These are phyloP conservation scores for Phytomonas sp. DNA, from an alignment of 208 protist species.

Conservation along the genomic window DNA sequence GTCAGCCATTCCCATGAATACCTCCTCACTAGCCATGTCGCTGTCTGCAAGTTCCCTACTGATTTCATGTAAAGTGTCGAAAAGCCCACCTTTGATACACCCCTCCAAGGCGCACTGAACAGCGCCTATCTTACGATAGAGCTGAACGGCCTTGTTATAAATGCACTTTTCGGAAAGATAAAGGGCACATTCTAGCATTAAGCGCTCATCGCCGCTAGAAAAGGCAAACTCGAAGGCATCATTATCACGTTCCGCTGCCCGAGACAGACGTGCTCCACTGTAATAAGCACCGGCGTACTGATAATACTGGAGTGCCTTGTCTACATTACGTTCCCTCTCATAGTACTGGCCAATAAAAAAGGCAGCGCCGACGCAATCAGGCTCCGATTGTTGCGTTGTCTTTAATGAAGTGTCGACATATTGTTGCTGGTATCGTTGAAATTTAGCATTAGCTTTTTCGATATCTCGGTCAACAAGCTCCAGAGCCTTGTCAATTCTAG, in stretches of 20 bases:
- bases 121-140: conserved; percentile 92
- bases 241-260: conserved; percentile 47
- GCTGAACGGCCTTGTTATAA: conserved; percentile 89
- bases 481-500: conserved; percentile 77
- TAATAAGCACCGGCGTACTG: conserved; percentile 76
- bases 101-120: conserved; percentile 86
- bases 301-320: conserved; percentile 87
- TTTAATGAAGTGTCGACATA: not conserved
- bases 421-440: conserved; percentile 22
- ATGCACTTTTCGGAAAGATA: conserved; percentile 80
- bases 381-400: conserved; percentile 19
- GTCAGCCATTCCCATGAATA: conserved; percentile 88
- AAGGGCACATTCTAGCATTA: conserved; percentile 86
- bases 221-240: conserved; percentile 76
- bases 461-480: conserved; percentile 75
- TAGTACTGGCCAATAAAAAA: conserved; percentile 91
- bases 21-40: conserved; percentile 56
- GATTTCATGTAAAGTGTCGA: conserved; percentile 90
- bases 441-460: conserved; percentile 38
- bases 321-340: conserved; percentile 61
- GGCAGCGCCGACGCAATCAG: conserved; percentile 74
- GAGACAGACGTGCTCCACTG: conserved; percentile 86
- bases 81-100: conserved; percentile 88
- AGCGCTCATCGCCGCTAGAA: conserved; percentile 47
- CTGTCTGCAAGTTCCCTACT: conserved; percentile 79